A percentile compares a stretch with the other conserved stretches of the same genome.
Evolutionary conservation across 352 stramenopile genomes (phyloP).

Genomic region (Globisporangium recalcitrans): DNA sequence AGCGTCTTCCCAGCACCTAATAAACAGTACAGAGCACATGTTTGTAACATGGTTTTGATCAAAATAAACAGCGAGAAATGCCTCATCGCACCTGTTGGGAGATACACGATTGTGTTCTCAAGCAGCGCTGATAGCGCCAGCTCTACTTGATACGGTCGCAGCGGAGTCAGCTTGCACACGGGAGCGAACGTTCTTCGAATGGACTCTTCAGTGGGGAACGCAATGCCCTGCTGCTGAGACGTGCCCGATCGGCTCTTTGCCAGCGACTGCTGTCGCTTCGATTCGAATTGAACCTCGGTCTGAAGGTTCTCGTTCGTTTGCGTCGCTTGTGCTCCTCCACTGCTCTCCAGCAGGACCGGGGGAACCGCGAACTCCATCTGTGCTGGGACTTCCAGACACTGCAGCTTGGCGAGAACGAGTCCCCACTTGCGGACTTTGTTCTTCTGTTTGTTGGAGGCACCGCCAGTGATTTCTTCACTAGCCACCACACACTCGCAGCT

Average conservation of each 20-base stretch:
- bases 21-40: neutral
- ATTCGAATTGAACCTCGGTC: neutral
- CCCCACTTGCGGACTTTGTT: constrained; percentile 30
- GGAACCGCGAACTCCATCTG: constrained; percentile 18
- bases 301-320: neutral
- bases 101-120: constrained; percentile 77
- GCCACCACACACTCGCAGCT: constrained; percentile 33
- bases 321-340: neutral
- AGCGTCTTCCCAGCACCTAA: constrained; percentile 67
- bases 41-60: neutral
- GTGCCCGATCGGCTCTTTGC: neutral
- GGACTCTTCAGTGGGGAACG: constrained; percentile 25
- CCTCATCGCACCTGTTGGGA: constrained; percentile 43
- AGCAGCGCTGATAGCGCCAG: constrained; percentile 57
- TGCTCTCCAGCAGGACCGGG: constrained; percentile 1
- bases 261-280: constrained; percentile 1
- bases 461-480: constrained; percentile 5
- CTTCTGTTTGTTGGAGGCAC: neutral
- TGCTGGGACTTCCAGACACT: constrained; percentile 24
- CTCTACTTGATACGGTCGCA: constrained; percentile 69
- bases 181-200: constrained; percentile 29
- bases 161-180: constrained; percentile 35
- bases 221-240: neutral
- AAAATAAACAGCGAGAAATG: neutral
- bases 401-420: constrained; percentile 27